phyloP scores from a whole-genome alignment of 257 asterid genomes.

The Plantago elongata region DNA sequence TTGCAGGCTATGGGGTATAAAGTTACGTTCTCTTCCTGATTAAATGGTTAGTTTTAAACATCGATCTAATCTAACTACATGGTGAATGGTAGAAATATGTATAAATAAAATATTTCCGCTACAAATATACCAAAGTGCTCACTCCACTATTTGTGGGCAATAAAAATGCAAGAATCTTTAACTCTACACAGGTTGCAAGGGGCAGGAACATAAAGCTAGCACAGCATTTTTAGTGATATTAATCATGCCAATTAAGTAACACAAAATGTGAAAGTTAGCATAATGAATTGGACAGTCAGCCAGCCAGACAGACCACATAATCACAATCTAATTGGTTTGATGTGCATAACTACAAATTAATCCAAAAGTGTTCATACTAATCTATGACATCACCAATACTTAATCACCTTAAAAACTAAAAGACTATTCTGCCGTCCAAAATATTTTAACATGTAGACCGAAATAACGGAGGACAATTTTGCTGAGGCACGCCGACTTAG shows the following conservation, averaged over 20 bases:
- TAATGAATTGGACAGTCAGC: conserved; percentile 35
- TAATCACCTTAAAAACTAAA: background rate
- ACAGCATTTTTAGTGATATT: background rate
- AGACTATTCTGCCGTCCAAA: conserved; percentile 8
- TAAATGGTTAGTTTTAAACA: too few relatives aligned
- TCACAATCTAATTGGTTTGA: conserved; percentile 40
- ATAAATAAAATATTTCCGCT: too few relatives aligned
- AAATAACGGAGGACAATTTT: background rate
- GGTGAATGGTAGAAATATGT: too few relatives aligned
- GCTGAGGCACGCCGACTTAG: too few relatives aligned
- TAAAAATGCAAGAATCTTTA: background rate
- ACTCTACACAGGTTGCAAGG: conserved; percentile 22
- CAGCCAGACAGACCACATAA: conserved; percentile 39
- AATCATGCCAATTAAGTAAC: background rate
- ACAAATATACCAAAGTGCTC: too few relatives aligned
- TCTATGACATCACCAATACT: conserved; percentile 19
- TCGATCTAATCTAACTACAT: too few relatives aligned
- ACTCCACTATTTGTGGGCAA: too few relatives aligned
- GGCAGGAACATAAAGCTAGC: conserved; percentile 23
- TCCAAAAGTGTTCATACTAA: conserved; percentile 25
- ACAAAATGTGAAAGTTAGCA: conserved; percentile 12
- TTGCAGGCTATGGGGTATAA: too few relatives aligned
- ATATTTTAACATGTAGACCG: background rate
- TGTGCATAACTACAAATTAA: conserved; percentile 18
- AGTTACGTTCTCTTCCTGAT: too few relatives aligned